A percentile compares a stretch with the other conserved stretches of the same genome.
These are phyloP conservation scores for Dioscorea dumetorum DNA, from an alignment of 106 monocot genomes.

Conservation along the genomic window DNA sequence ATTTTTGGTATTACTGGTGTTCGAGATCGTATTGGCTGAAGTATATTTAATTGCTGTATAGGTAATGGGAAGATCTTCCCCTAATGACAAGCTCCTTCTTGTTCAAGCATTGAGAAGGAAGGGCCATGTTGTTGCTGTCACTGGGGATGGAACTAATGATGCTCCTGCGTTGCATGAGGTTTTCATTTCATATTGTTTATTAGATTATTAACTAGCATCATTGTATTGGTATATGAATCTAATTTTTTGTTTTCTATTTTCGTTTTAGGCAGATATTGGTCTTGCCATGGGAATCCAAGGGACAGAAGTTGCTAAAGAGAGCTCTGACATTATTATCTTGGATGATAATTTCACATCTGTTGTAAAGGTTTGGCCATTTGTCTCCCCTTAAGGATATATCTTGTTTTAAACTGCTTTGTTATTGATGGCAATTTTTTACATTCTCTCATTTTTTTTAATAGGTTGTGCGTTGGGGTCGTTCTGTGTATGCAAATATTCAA, in stretches of 20 bases:
- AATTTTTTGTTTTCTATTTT: background rate
- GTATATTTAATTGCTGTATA: slow-evolving; percentile 7
- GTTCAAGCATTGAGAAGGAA: slow-evolving; percentile 58
- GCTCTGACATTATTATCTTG: slow-evolving; percentile 73
- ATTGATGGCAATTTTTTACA: background rate
- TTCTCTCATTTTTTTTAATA: slow-evolving; percentile 12
- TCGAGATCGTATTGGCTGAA: background rate
- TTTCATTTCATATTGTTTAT: background rate
- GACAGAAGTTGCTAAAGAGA: slow-evolving; percentile 85
- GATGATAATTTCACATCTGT: slow-evolving; percentile 88
- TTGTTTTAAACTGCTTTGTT: background rate
- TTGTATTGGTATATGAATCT: no score
- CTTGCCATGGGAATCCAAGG: slow-evolving; percentile 86
- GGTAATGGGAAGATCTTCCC: slow-evolving; percentile 95
- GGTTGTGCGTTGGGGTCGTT: slow-evolving; percentile 96
- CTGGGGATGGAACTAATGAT: slow-evolving; percentile 94
- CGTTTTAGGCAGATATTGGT: slow-evolving; percentile 74
- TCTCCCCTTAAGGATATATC: no score
- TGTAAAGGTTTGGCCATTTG: slow-evolving; percentile 37
- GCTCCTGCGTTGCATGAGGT: slow-evolving; percentile 93
- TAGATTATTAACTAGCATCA: background rate
- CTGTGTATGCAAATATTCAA: slow-evolving; percentile 88
- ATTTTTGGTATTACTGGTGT: no score
- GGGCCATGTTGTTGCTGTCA: slow-evolving; percentile 83
- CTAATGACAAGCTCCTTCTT: slow-evolving; percentile 82